These are phyloP conservation scores for Purshia tridentata DNA, from an alignment of 306 rosid genomes.

Conservation along the genomic window DNA sequence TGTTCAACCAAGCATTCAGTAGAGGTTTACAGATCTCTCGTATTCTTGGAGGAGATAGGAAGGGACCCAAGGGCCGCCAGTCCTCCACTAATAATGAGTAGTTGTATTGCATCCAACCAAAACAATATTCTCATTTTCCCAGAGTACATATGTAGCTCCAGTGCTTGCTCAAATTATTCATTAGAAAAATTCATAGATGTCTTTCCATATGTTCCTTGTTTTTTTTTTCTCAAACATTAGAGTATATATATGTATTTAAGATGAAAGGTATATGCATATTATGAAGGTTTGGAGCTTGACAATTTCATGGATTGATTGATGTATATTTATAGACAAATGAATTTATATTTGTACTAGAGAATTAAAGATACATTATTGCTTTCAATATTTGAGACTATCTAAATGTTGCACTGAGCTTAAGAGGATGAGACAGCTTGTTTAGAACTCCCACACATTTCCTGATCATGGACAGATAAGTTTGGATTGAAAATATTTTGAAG, in stretches of 20 bases:
- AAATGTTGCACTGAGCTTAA: too few species aligned
- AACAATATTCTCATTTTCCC: not conserved
- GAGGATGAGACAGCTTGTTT: too few species aligned
- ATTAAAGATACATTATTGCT: too few species aligned
- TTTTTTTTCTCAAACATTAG: not conserved
- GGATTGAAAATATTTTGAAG: too few species aligned
- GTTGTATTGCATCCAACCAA: slow-evolving; percentile 12
- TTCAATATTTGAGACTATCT: too few species aligned
- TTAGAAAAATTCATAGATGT: not conserved
- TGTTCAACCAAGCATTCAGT: slow-evolving; percentile 98
- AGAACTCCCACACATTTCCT: too few species aligned
- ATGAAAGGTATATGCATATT: not conserved
- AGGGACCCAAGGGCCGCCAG: slow-evolving; percentile 68
- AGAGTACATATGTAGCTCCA: not conserved
- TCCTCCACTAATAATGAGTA: slow-evolving; percentile 67
- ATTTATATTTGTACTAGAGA: not conserved
- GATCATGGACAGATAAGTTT: too few species aligned
- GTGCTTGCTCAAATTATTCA: not conserved
- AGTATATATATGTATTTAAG: not conserved
- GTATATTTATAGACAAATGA: not conserved
- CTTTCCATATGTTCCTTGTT: not conserved
- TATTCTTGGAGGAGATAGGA: slow-evolving; percentile 82
- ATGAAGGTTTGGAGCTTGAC: not conserved
- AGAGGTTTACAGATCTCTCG: slow-evolving; percentile 95
- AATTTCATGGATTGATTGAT: not conserved